Percentiles rank a stretch among this genome's conserved stretches.
Evolutionary conservation across 768 basidiomycete species (phyloP).

Genomic region (Suillus plorans): DNA sequence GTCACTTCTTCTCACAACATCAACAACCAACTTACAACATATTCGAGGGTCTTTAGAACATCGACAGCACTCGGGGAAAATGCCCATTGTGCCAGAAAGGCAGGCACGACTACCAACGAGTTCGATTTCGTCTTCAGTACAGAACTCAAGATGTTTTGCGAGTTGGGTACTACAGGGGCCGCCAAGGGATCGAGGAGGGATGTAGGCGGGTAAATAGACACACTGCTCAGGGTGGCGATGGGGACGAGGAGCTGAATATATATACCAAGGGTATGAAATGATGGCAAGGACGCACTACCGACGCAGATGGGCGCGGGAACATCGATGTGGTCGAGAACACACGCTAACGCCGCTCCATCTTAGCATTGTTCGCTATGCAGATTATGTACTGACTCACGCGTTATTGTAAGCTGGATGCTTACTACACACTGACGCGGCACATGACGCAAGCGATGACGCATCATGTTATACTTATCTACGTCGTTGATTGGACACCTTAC

Average conservation of each 20-base stretch:
- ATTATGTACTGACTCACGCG: conserved; percentile 28
- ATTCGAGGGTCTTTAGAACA: conserved; percentile 23
- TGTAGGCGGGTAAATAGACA: conserved; percentile 29
- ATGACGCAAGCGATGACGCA: no score
- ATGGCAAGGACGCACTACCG: conserved; percentile 25
- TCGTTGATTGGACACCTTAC: no score
- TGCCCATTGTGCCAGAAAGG: conserved; percentile 39
- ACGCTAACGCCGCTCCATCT: conserved; percentile 5
- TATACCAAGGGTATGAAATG: conserved; percentile 27
- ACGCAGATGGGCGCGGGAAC: conserved; percentile 19
- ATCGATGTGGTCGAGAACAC: neutral
- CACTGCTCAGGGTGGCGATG: conserved; percentile 14
- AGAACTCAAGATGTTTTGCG: conserved; percentile 39
- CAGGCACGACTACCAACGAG: conserved; percentile 35
- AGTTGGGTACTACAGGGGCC: conserved; percentile 37
- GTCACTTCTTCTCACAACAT: no score
- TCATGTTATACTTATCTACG: no score
- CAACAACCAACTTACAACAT: conserved; percentile 26
- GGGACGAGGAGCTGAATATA: conserved; percentile 17
- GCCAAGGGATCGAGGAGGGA: conserved; percentile 17
- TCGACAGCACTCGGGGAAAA: conserved; percentile 23
- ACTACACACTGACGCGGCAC: no score
- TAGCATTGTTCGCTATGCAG: neutral
- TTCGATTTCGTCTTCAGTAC: conserved; percentile 28
- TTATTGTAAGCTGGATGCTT: neutral